Percentiles rank a stretch among this genome's conserved stretches.
Evolutionary conservation across 2,329 filamentous ascomycete species (phyloP).

Genomic region (Cladorrhinum sp.): DNA sequence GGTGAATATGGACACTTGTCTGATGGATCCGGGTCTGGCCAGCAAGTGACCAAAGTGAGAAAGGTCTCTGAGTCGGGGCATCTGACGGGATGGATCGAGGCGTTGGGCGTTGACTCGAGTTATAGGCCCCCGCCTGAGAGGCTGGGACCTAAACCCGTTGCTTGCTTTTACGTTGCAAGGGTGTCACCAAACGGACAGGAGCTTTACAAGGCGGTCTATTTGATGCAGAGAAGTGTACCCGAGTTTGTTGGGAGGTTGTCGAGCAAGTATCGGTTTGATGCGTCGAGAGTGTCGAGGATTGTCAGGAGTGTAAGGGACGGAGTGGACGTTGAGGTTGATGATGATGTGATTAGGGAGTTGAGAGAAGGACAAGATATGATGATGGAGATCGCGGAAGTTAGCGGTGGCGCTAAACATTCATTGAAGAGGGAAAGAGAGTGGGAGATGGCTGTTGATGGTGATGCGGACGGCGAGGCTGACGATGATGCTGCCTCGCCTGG

Average conservation of each 20-base stretch:
- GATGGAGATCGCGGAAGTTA: conserved; percentile 58
- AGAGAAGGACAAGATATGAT: conserved; percentile 91
- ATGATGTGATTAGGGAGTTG: conserved; percentile 80
- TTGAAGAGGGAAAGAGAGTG: conserved; percentile 57
- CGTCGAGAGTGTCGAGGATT: conserved; percentile 65
- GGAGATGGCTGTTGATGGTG: conserved; percentile 59
- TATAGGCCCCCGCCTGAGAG: conserved; percentile 78
- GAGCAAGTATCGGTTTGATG: conserved; percentile 76
- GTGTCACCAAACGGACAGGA: conserved; percentile 50
- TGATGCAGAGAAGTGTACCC: conserved; percentile 70
- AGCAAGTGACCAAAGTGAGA: conserved; percentile 48
- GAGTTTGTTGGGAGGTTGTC: conserved; percentile 73
- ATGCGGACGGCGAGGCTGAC: conserved; percentile 30
- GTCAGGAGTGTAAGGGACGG: conserved; percentile 72
- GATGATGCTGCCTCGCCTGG: conserved; percentile 27
- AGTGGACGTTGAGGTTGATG: conserved; percentile 81
- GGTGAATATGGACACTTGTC: conserved; percentile 47
- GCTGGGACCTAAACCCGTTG: conserved; percentile 63
- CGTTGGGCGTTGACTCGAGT: conserved; percentile 79
- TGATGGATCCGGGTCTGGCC: conserved; percentile 41
- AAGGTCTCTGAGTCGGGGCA: conserved; percentile 60
- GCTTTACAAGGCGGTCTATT: conserved; percentile 81
- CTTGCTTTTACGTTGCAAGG: conserved; percentile 80
- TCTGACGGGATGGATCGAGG: conserved; percentile 82
- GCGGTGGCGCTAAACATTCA: conserved; percentile 36